Base-by-base conservation (phyloP, 345 rosid genomes). In the Carallia pectinifolia region DNA sequence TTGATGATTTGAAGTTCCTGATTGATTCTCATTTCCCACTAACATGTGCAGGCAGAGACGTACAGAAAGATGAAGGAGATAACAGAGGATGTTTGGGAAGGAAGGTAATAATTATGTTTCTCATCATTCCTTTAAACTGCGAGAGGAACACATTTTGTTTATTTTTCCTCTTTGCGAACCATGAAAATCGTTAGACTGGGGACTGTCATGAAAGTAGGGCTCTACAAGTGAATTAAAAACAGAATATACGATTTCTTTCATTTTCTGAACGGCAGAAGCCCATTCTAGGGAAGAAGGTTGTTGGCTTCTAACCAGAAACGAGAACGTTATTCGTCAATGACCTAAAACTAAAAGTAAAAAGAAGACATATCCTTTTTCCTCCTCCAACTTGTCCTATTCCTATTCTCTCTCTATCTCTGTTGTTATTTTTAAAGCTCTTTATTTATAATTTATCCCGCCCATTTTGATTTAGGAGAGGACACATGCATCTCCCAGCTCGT, bases 11-110 rank as follows among this genome's bases (percentile, higher is more conserved):
- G 47, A 36, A 6, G 27, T 52, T 59, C 58, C 37, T 30, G 19
- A 50, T 30, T 50, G 18, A 56, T 19, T 34, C 12, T 30, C 30
- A n/a, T 67, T 65, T 72, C 29, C 56, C 44, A 70, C 65, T 55
- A 34, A 71, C 39, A 61, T 74, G 27, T 86, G 77, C 89, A 95
- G 97, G 81, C 95, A 1, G 99, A 95, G 74, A 95, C 99, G 44
- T 95, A 92, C 79, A 71, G 98, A 65, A 92, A 81, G 71, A 92
- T 95, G 98, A 88, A 82, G 81, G 83, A 84, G 33, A 87, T 81
- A 62, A 85, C 98, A 2, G 74, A 83, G 56, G 98, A 90, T 85
- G 79, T 53, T 71, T 95, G 99, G 99, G 92, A 92, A 81, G 97
- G 88, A 80, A 89, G 97, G 96, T 95, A 86, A 61, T 33, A 33